Evolutionary conservation across 2,329 filamentous ascomycete species (phyloP).

Genomic region (Chaetomium sp.): DNA sequence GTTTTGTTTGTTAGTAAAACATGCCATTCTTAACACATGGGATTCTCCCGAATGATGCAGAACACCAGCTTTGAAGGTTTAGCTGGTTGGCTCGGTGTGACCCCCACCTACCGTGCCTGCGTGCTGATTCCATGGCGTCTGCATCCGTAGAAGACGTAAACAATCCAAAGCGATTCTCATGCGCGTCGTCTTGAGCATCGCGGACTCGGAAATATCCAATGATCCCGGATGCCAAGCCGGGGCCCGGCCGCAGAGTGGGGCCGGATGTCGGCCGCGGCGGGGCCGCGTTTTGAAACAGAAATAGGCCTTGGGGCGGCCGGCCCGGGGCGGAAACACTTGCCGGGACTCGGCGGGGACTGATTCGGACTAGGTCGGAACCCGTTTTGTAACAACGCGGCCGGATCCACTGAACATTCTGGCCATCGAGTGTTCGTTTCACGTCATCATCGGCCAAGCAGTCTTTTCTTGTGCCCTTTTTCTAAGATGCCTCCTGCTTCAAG

Average conservation of each 20-base stretch:
- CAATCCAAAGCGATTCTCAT: not conserved
- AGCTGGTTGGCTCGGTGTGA: too few species aligned
- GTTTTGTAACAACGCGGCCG: not conserved
- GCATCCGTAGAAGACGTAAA: not conserved
- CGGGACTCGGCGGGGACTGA: not conserved
- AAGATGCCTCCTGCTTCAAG: constrained; percentile 1
- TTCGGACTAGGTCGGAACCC: not conserved
- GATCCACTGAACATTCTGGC: not conserved
- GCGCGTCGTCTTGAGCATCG: not conserved
- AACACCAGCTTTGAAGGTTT: too few species aligned
- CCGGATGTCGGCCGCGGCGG: constrained; percentile 4
- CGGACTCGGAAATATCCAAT: not conserved
- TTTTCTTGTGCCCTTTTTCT: constrained; percentile 3
- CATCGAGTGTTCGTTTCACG: not conserved
- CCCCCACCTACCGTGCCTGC: too few species aligned
- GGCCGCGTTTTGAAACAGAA: constrained; percentile 8
- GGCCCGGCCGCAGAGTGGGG: not conserved
- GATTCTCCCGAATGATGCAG: too few species aligned
- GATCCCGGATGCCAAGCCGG: constrained; percentile 10
- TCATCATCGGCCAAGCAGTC: not conserved
- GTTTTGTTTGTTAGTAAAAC: too few species aligned
- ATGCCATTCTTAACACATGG: too few species aligned
- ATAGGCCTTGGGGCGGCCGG: not conserved
- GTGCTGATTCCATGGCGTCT: too few species aligned
- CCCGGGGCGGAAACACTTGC: not conserved